Conservation (phyloP, 306 rosid species). For the Prunus padus region DNA sequence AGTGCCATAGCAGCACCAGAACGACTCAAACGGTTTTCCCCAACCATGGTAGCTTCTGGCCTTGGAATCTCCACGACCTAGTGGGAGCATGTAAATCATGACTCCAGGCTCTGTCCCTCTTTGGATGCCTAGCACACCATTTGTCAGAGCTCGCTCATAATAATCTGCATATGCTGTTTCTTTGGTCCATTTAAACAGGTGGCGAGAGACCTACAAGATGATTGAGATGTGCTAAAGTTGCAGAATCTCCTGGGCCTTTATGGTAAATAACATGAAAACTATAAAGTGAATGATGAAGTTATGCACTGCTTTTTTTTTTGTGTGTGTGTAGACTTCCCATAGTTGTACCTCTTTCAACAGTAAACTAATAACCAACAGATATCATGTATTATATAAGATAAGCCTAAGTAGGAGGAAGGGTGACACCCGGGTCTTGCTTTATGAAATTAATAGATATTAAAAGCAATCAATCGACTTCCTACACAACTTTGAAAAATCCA, state of each 20-base stretch:
- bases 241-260: neutral
- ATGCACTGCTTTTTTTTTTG: neutral
- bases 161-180: slow-evolving; percentile 80
- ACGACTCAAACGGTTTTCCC: slow-evolving; percentile 57
- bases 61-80: slow-evolving; percentile 68
- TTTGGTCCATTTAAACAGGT: slow-evolving; percentile 82
- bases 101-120: slow-evolving; percentile 95
- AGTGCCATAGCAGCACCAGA: slow-evolving; percentile 99
- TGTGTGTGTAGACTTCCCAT: neutral
- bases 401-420: neutral
- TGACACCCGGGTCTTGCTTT: neutral
- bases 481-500: neutral
- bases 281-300: neutral
- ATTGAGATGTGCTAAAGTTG: neutral
- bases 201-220: slow-evolving; percentile 73
- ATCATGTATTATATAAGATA: neutral
- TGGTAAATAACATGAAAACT: neutral
- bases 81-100: slow-evolving; percentile 92
- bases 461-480: neutral
- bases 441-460: neutral
- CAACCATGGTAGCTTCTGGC: slow-evolving; percentile 54
- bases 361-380: neutral
- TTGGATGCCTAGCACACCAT: slow-evolving; percentile 82
- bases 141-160: slow-evolving; percentile 87
- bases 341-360: neutral